Evolutionary conservation across 2,329 filamentous ascomycete genomes (phyloP).

Genomic region (Aspergillus pseudonomiae): DNA sequence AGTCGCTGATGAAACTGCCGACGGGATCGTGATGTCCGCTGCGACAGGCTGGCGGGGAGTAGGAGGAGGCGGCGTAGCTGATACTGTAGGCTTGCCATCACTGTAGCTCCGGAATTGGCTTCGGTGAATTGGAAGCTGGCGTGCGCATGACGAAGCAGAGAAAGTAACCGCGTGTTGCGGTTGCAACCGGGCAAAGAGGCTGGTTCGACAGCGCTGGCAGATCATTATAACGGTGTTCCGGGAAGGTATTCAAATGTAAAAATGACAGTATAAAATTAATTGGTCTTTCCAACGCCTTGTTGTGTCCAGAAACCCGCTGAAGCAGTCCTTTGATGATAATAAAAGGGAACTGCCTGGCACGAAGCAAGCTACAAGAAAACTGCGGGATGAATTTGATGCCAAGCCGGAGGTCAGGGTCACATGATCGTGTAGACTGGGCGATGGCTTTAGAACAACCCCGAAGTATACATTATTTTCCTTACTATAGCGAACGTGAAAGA

Average conservation of each 20-base stretch:
- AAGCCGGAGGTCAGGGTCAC: constrained; percentile 35
- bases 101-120: constrained; percentile 38
- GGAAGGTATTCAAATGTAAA: not conserved
- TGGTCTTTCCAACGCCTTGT: not conserved
- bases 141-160: constrained; percentile 31
- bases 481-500: not conserved
- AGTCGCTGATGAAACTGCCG: constrained; percentile 43
- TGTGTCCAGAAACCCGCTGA: not conserved
- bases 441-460: not conserved
- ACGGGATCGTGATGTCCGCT: constrained; percentile 37
- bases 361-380: constrained; percentile 30
- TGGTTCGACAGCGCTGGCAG: constrained; percentile 45
- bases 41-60: constrained; percentile 35
- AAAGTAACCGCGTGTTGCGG: constrained; percentile 32
- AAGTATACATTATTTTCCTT: not conserved
- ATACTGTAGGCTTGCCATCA: constrained; percentile 33
- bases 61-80: constrained; percentile 34
- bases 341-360: constrained; percentile 11
- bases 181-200: constrained; percentile 42
- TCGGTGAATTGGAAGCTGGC: constrained; percentile 34
- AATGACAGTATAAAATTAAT: not conserved
- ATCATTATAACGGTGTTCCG: constrained; percentile 35
- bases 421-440: constrained; percentile 17
- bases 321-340: constrained; percentile 14
- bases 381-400: constrained; percentile 42